These are phyloP conservation scores for Simmondsia chinensis DNA, from an alignment of 148 eudicot species.

Conservation along the genomic window DNA sequence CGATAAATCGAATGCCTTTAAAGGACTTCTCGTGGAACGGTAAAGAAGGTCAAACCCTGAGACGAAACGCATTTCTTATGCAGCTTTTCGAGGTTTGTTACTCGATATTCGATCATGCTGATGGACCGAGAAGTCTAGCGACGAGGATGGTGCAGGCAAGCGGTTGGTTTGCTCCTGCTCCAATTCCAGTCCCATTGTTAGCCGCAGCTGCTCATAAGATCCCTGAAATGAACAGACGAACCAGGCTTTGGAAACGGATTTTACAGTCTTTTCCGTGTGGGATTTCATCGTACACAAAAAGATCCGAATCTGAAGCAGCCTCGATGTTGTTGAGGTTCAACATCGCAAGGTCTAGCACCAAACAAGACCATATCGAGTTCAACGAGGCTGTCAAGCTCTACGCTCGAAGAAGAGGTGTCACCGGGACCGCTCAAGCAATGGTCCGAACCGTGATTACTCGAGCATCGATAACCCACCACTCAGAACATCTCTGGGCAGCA, in stretches of 20 bases:
- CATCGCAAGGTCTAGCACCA: conserved; percentile 63
- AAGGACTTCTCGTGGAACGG: conserved; percentile 58
- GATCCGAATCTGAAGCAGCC: conserved; percentile 79
- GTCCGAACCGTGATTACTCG: conserved; percentile 61
- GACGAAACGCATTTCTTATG: conserved; percentile 62
- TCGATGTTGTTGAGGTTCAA: conserved; percentile 76
- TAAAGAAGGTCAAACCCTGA: conserved; percentile 43
- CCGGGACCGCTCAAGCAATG: conserved; percentile 65
- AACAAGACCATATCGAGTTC: conserved; percentile 53
- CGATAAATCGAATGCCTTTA: conserved; percentile 76
- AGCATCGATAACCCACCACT: conserved; percentile 31
- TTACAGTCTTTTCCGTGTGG: conserved; percentile 66
- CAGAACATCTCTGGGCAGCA: conserved; percentile 89
- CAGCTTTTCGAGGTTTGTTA: conserved; percentile 95
- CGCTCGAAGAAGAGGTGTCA: conserved; percentile 58
- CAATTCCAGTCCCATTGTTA: conserved; percentile 57
- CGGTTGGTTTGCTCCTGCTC: conserved; percentile 90
- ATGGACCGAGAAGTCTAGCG: conserved; percentile 78
- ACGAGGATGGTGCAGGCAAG: conserved; percentile 89
- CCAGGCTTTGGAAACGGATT: conserved; percentile 53
- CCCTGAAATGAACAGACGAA: conserved; percentile 51
- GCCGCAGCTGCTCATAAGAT: conserved; percentile 75
- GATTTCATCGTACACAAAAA: conserved; percentile 49
- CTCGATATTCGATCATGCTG: conserved; percentile 94
- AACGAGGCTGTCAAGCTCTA: conserved; percentile 67